A percentile compares a stretch with the other conserved stretches of the same genome.
These are phyloP conservation scores for Alternaria alternata DNA, from an alignment of 2,329 filamentous ascomycete genomes.

Conservation along the genomic window DNA sequence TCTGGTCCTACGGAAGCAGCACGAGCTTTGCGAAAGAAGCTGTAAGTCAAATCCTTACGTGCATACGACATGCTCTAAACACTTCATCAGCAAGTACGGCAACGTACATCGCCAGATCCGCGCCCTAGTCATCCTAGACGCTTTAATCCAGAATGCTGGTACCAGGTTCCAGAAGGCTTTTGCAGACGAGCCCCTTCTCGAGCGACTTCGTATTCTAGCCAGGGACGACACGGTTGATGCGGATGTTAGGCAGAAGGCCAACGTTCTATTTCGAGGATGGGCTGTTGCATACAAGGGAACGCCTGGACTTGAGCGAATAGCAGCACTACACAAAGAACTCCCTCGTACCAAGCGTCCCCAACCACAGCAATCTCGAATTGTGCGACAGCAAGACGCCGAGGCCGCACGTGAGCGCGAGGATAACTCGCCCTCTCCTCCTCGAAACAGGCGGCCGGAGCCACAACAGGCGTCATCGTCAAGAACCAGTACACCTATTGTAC, in stretches of 20 bases:
- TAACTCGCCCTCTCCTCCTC: constrained; percentile 42
- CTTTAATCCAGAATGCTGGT: constrained; percentile 92
- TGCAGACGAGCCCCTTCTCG: constrained; percentile 88
- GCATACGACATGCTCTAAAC: constrained; percentile 21
- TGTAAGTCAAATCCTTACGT: constrained; percentile 60
- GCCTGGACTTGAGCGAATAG: constrained; percentile 80
- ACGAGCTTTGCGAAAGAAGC: constrained; percentile 92
- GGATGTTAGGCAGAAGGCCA: constrained; percentile 87
- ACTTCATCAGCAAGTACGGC: constrained; percentile 79
- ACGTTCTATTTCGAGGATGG: constrained; percentile 87
- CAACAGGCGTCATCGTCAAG: constrained; percentile 42
- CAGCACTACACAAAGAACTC: constrained; percentile 77
- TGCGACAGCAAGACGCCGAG: constrained; percentile 80
- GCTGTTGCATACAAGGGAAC: constrained; percentile 80
- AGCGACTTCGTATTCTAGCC: constrained; percentile 86
- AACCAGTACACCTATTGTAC: constrained; percentile 34
- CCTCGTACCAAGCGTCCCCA: constrained; percentile 68
- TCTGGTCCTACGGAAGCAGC: constrained; percentile 89
- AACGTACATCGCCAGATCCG: constrained; percentile 91
- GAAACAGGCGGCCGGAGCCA: constrained; percentile 32
- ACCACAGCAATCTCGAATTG: constrained; percentile 80
- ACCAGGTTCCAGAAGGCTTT: constrained; percentile 86
- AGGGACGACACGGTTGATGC: constrained; percentile 85
- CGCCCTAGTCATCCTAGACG: constrained; percentile 87
- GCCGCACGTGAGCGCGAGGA: constrained; percentile 73